phyloP scores from a whole-genome alignment of 1,139 yeast species.

The Suhomyces kunorum region DNA sequence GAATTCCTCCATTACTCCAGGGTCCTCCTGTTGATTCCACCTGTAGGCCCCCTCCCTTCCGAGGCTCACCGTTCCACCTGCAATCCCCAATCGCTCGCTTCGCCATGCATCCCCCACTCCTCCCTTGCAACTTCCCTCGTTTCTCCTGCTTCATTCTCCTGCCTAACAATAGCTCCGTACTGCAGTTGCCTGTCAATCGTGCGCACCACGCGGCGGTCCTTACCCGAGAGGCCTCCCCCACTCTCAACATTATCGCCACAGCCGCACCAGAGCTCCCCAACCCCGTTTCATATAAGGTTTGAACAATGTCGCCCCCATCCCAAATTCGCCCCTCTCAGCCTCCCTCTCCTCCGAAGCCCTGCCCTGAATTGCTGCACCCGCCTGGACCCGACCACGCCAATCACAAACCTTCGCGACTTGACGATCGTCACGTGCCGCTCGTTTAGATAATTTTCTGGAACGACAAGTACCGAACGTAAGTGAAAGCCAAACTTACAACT shows the following conservation, averaged over 20 bases:
- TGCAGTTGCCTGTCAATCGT: too few species aligned
- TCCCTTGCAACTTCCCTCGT: too few species aligned
- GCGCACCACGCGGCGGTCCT: too few species aligned
- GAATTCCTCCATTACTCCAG: too few species aligned
- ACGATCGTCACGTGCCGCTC: constrained; percentile 5
- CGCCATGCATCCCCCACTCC: too few species aligned
- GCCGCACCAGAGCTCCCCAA: neutral
- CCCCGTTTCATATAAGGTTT: neutral
- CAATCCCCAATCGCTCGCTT: too few species aligned
- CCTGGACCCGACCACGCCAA: constrained; percentile 1
- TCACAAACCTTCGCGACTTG: constrained; percentile 1
- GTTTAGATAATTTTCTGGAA: constrained; percentile 6
- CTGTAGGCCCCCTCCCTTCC: too few species aligned
- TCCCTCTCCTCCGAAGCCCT: neutral
- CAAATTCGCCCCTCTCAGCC: neutral
- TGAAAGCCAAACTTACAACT: neutral
- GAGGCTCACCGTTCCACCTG: too few species aligned
- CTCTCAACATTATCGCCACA: neutral
- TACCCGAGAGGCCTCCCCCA: too few species aligned
- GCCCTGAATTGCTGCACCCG: neutral
- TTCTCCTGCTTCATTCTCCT: too few species aligned
- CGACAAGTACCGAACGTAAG: constrained; percentile 1
- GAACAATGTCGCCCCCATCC: neutral
- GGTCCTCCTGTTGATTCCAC: too few species aligned
- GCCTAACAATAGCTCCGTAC: too few species aligned